These are phyloP conservation scores for Emiliania huxleyi DNA, from an alignment of 78 protist genomes.

Conservation along the genomic window DNA sequence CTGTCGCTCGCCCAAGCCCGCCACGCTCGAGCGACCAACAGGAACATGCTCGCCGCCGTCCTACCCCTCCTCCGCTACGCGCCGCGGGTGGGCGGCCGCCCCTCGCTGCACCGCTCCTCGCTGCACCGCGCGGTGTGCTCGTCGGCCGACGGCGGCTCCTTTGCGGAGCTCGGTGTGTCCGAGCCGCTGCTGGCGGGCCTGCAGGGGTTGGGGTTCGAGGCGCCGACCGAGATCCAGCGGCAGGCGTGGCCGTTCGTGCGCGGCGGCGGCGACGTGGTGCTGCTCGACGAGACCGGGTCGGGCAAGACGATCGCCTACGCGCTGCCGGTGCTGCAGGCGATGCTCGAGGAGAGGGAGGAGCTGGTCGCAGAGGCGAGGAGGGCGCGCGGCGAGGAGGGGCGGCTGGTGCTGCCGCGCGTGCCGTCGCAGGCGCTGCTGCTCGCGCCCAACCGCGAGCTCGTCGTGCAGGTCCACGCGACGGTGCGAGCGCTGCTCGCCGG, in stretches of 20 bases:
- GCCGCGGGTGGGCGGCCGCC: no score
- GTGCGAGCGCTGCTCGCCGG: background rate
- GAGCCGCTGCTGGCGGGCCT: background rate
- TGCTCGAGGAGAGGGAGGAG: background rate
- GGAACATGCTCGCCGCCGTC: no score
- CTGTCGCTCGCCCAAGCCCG: no score
- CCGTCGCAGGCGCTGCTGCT: background rate
- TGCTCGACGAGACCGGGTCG: background rate
- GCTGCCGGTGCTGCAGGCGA: background rate
- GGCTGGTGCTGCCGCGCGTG: background rate
- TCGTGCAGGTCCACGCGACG: background rate
- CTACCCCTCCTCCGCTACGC: no score
- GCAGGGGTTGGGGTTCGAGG: background rate
- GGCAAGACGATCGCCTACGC: slow-evolving; percentile 27
- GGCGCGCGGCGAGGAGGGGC: background rate
- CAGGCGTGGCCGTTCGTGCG: background rate
- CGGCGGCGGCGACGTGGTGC: background rate
- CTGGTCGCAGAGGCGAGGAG: background rate
- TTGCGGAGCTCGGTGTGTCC: background rate
- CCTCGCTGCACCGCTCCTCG: no score
- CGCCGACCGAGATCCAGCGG: background rate
- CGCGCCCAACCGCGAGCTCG: background rate
- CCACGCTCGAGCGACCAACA: no score
- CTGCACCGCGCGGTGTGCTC: no score
- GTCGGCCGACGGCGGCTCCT: no score